Percentiles rank a stretch among this genome's conserved stretches.
phyloP scores from a whole-genome alignment of 176 grass and related monocot genomes.

The Oryza nivara region DNA sequence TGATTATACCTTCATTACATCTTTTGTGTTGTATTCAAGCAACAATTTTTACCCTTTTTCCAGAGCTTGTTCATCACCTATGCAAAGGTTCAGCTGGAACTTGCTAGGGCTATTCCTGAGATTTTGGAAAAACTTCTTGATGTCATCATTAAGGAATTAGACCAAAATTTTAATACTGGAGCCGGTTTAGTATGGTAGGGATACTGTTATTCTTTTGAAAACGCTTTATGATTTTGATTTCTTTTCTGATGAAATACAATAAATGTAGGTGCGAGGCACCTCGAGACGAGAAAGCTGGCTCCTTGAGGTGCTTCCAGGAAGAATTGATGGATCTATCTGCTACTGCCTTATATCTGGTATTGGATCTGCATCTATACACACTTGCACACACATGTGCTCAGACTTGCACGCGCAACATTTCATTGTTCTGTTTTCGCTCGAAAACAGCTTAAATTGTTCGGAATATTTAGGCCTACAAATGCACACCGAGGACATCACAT shows the following conservation, averaged over 20 bases:
- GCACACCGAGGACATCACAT: constrained; percentile 34
- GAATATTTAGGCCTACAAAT: constrained; percentile 69
- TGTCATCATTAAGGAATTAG: constrained; percentile 73
- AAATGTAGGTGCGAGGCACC: constrained; percentile 66
- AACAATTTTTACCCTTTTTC: constrained; percentile 42
- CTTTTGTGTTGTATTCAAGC: constrained; percentile 36
- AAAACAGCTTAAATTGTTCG: constrained; percentile 21
- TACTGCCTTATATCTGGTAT: constrained; percentile 84
- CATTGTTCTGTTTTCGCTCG: neutral
- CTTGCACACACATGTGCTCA: neutral
- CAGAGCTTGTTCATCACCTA: constrained; percentile 85
- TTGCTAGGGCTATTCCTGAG: constrained; percentile 59
- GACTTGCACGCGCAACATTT: neutral
- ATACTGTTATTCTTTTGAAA: constrained; percentile 10
- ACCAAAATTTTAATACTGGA: constrained; percentile 62
- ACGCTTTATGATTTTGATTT: constrained; percentile 27
- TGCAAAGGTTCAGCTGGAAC: constrained; percentile 66
- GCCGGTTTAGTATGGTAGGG: constrained; percentile 49
- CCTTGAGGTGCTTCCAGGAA: constrained; percentile 63
- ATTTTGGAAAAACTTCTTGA: constrained; percentile 83
- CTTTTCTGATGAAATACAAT: constrained; percentile 31
- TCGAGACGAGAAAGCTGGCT: constrained; percentile 76
- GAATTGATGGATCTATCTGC: constrained; percentile 82
- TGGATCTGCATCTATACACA: neutral
- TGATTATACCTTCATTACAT: neutral